Evolutionary conservation across 2,329 filamentous ascomycete genomes (phyloP), one percentile per base, ranked within the genome.

Genomic region (Parastagonospora nodorum): DNA sequence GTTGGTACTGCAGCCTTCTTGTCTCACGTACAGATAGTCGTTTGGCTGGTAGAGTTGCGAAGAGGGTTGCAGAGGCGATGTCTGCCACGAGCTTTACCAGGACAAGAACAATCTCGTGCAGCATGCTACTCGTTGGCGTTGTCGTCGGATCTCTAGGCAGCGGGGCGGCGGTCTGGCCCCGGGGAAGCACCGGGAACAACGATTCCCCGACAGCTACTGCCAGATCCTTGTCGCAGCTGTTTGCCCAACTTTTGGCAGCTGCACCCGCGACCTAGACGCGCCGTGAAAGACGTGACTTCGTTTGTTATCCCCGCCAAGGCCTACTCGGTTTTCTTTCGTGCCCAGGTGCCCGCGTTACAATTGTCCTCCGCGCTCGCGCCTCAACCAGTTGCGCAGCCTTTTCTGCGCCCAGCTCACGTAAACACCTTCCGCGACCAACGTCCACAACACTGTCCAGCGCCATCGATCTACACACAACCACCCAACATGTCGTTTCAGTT

Each of bases 401-500:
- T n/a, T 12, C 38, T 40, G 16, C 38, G 14, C 38, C 2, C 7
- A 27, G 19, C 29, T 43, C 31, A 42, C 12, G 54, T 55, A 62
- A 65, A 58, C 62, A 66, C 53, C 58, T 51, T 41, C 44, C 36
- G 41, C 38, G 48, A 53, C 47, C 47, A 47, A 50, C 52, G 28
- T 40, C 44, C 35, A 53, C 53, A 28, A 47, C 41, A 36, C 44
- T 43, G 39, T 37, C 27, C 10, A 38, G 28, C 16, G 5, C 41
- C 41, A 28, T 5, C 46, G 46, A 31, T 36, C 9, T 33, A 5
- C 31, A 38, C n/a, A 41, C 53, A 35, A 55, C 48, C 55, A 39
- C 57, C 42, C 51, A 57, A 52, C 42, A 71, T 68, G 65, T 53
- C 66, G 57, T 24, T 71, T 69, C 51, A 68, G 52, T 80, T 76